These are phyloP conservation scores for Albugo laibachii DNA, from an alignment of 352 stramenopile species.

Conservation along the genomic window DNA sequence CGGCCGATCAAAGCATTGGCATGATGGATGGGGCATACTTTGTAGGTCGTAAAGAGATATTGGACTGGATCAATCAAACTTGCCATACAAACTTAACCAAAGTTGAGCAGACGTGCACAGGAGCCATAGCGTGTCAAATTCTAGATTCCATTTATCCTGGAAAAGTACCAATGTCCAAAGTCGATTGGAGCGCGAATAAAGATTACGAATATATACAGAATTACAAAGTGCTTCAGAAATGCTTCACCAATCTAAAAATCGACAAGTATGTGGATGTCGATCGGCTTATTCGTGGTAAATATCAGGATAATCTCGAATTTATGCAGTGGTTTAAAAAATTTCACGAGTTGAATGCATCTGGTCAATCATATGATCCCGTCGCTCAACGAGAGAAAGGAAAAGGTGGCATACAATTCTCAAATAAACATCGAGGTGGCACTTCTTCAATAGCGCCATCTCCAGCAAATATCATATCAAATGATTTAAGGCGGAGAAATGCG, in stretches of 20 bases:
- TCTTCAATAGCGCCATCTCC: slow-evolving; percentile 11
- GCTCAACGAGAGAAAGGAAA: slow-evolving; percentile 87
- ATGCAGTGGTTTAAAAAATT: slow-evolving; percentile 97
- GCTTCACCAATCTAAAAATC: slow-evolving; percentile 92
- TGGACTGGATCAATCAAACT: slow-evolving; percentile 97
- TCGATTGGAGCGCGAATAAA: slow-evolving; percentile 94
- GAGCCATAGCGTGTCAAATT: slow-evolving; percentile 95
- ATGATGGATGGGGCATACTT: slow-evolving; percentile 97
- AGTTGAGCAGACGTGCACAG: slow-evolving; percentile 93
- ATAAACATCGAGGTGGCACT: slow-evolving; percentile 30
- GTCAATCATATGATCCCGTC: slow-evolving; percentile 86
- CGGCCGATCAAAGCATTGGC: slow-evolving; percentile 74
- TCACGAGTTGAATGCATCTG: slow-evolving; percentile 75
- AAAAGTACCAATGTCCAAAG: slow-evolving; percentile 90
- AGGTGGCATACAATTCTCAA: slow-evolving; percentile 66
- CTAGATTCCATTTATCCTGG: slow-evolving; percentile 88
- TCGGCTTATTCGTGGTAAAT: slow-evolving; percentile 95
- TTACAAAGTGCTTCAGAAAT: slow-evolving; percentile 98
- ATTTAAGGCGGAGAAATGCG: too few species aligned
- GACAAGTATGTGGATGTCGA: slow-evolving; percentile 95
- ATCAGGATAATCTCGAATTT: slow-evolving; percentile 99
- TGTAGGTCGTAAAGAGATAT: slow-evolving; percentile 91
- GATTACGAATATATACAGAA: slow-evolving; percentile 98
- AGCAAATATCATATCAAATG: slow-evolving; percentile 1
- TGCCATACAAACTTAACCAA: slow-evolving; percentile 89